Evolutionary conservation across 2,329 filamentous ascomycete species (phyloP), one percentile per base, ranked within the genome.

Genomic region (Cladosporium sp.): DNA sequence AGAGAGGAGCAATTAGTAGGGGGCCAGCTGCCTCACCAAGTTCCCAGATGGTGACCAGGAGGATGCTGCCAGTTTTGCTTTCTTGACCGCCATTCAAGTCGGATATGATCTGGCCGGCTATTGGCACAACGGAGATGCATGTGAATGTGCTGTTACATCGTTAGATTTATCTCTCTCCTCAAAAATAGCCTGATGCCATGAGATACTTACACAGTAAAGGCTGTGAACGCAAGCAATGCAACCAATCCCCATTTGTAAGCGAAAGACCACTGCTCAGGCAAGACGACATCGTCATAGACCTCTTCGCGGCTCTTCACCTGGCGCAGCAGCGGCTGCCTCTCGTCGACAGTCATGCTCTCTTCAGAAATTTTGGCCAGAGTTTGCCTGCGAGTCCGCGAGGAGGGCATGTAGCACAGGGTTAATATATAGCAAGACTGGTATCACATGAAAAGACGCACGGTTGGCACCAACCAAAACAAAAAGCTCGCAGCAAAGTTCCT

Each of bases 161-260:
- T 64, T 60, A 47, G 44, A 41, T 24, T 10, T 2, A 30, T 30
- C 28, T 30, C 7, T 12, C 34, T 28, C 24, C 24, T 21, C 21
- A 41, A 8, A 15, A 24, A 52, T 30, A 11, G 1, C 12, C 3
- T 41, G 6, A 11, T 30, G 14, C 7, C 28, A 26, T 28, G 18
- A 41, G n/a, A 5, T 1, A 66, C 71, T 61, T 80, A 86, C 84
- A 87, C 84, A 0, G 83, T 85, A 68, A 87, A 87, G 0, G 83
- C 82, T 80, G 84, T 85, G 59, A 83, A 78, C 24, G 83, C 82
- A 32, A 87, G 77, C 41, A 88, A 72, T 21, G 77, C 70, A n/a
- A 86, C 83, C 59, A 87, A 80, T 28, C 78, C 75, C 82, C 84
- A 85, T 74, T 86, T 86, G 75, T 75, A 76, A 18, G 69, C 49